phyloP scores from a whole-genome alignment of 345 rosid species.

The Hevea brasiliensis region DNA sequence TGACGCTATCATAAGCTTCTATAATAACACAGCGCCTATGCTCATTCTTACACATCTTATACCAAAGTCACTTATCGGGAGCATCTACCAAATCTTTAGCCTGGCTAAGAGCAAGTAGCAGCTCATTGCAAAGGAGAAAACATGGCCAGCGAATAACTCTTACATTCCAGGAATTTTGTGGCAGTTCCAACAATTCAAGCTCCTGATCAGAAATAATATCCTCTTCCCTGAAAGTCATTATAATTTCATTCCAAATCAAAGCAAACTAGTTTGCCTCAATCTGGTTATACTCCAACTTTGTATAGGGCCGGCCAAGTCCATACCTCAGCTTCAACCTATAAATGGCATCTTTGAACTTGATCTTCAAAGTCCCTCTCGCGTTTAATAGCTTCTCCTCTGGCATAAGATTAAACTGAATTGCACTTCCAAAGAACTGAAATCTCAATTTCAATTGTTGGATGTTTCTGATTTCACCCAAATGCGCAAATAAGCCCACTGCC shows the following conservation, averaged over 20 bases:
- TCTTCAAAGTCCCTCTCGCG: slow-evolving; percentile 69
- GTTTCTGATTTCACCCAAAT: slow-evolving; percentile 95
- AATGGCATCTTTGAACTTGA: slow-evolving; percentile 80
- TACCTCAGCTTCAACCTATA: slow-evolving; percentile 85
- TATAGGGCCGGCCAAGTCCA: slow-evolving; percentile 89
- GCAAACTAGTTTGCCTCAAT: slow-evolving; percentile 92
- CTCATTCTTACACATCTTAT: slow-evolving; percentile 85
- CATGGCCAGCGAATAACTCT: slow-evolving; percentile 95
- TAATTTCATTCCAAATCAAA: slow-evolving; percentile 92
- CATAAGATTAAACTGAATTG: slow-evolving; percentile 95
- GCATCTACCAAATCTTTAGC: slow-evolving; percentile 90
- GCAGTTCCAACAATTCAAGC: slow-evolving; percentile 85
- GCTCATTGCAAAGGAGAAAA: slow-evolving; percentile 89
- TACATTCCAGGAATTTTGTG: slow-evolving; percentile 88
- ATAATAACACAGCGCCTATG: slow-evolving; percentile 88
- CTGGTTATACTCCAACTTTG: slow-evolving; percentile 92
- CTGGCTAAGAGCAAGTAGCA: slow-evolving; percentile 93
- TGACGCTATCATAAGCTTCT: slow-evolving; percentile 85
- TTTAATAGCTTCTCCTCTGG: slow-evolving; percentile 89
- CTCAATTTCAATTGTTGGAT: slow-evolving; percentile 83
- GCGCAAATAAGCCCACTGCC: slow-evolving; percentile 77
- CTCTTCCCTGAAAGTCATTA: slow-evolving; percentile 86
- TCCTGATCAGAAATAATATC: slow-evolving; percentile 89
- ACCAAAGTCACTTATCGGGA: slow-evolving; percentile 95
- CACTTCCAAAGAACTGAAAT: slow-evolving; percentile 96